Evolutionary conservation across 2,329 filamentous ascomycete genomes (phyloP), one percentile per base, ranked within the genome.

Genomic region (Pyricularia pennisetigena): DNA sequence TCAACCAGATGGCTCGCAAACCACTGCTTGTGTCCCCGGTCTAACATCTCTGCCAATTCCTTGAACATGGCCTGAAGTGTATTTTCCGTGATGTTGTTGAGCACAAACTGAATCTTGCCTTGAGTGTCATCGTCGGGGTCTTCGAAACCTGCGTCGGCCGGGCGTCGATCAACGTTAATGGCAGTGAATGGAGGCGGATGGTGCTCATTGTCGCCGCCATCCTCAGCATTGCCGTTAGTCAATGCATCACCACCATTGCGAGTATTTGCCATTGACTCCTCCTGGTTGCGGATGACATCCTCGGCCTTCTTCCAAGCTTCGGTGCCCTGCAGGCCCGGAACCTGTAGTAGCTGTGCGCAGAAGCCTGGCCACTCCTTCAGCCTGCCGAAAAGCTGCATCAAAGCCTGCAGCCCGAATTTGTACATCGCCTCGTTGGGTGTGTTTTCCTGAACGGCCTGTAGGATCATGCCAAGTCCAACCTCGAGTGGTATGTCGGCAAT

Each of bases 351-450:
- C 70, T 95, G 88, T 70, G 90, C 89, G 77, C 94, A 98, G 74
- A 97, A 96, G 1, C 91, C 92, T n/a, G 93, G 93, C 95, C 95
- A 99, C 75, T 99, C 95, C 4, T 88, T 85, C 65, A 99, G 87
- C 59, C 95, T 88, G 57, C 87, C 85, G 68, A 93, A 89, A 68
- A 98, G 86, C 77, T 98, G 93, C 76, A 97, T 90, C 70, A 99
- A 85, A 20, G 95, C 95, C 76, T 99, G 95, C 14, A 99, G 85
- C 12, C 96, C 95, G 76, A 99, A 99, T 74, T 97, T 97, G 82
- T 95, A 98, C 95, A 99, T 98, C 0, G 92, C 89, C 70, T 94
- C 89, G 35, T 96, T 91, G 0, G 91, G 88, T 35, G 85, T 81
- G 74, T 95, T 92, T 71, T 97, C 93, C 71, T 92, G 86, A 28